Evolutionary conservation across 2,329 filamentous ascomycete species (phyloP).

Genomic region (Mycogone perniciosa): DNA sequence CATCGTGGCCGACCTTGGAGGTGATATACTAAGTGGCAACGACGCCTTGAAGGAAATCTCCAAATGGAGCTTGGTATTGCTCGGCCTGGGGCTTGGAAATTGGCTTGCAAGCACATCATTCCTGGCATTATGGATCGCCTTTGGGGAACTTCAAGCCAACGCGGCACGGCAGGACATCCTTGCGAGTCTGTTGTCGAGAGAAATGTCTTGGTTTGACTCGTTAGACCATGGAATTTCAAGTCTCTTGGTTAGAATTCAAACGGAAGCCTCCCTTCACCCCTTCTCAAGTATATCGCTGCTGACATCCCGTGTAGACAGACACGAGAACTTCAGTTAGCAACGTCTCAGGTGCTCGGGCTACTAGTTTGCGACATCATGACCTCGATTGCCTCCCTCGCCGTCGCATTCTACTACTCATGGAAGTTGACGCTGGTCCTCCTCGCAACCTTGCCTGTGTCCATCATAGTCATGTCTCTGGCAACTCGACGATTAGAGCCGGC

Average conservation of each 20-base stretch:
- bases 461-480: slow-evolving; percentile 52
- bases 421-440: slow-evolving; percentile 75
- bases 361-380: slow-evolving; percentile 59
- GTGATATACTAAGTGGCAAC: slow-evolving; percentile 40
- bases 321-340: slow-evolving; percentile 72
- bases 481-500: slow-evolving; percentile 56
- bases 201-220: slow-evolving; percentile 77
- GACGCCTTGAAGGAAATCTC: slow-evolving; percentile 52
- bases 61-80: slow-evolving; percentile 55
- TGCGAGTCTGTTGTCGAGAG: slow-evolving; percentile 58
- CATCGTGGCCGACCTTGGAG: slow-evolving; percentile 59
- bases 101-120: slow-evolving; percentile 64
- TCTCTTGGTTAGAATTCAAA: slow-evolving; percentile 65
- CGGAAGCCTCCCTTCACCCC: slow-evolving; percentile 43
- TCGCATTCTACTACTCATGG: slow-evolving; percentile 79
- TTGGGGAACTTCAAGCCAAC: slow-evolving; percentile 74
- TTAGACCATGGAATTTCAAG: slow-evolving; percentile 65
- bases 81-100: slow-evolving; percentile 55
- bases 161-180: slow-evolving; percentile 62
- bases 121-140: slow-evolving; percentile 65
- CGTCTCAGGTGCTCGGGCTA: slow-evolving; percentile 72
- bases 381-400: slow-evolving; percentile 55
- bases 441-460: slow-evolving; percentile 63
- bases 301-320: slow-evolving; percentile 54
- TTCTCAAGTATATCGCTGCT: not conserved